Evolutionary conservation across 768 basidiomycete genomes (phyloP), one percentile per base, ranked within the genome.

Genomic region (Gelatoporia subvermispora): DNA sequence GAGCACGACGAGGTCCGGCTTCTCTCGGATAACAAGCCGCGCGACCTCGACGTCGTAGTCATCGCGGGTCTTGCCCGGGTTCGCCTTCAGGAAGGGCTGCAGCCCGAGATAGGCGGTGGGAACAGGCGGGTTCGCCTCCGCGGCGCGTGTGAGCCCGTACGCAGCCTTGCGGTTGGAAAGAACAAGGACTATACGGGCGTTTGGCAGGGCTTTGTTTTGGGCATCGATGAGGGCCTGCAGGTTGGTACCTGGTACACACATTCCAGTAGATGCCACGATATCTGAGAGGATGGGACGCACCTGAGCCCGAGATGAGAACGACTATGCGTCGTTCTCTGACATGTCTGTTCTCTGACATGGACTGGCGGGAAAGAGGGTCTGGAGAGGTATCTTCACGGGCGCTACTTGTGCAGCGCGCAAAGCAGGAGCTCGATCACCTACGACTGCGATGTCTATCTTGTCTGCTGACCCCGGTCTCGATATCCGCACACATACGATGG

Each of bases 191-290:
- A 99, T 88, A 45, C 72, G 65, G 2, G 86, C 72, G 53, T 84
- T 64, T 2, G 91, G 86, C 21, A 95, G 73, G n/a, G 75, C 63
- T n/a, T 80, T 71, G 56, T 80, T 74, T 56, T 79, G 78, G 11
- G 93, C 91, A 67, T 97, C 88, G 59, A 99, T 88, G 52, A 98
- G 79, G 1, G 96, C 95, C 69, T 98, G 93, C 10, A 99, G 82
- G 68, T 99, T 99, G 20, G 89, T 88, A 36, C 96, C 95, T 97
- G 55, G 31, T 36, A 31, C 7, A 31, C n/a, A 31, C 13, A 31
- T 13, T 31, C 5, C 13, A 31, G 5, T 13, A 31, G 28, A 31
- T 5, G 13, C 13, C 28, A 5, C 28, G 42, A 35, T 2, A 23
- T 21, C 18, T 4, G 15, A 20, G 41, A 21, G 40, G 10, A 23